phyloP scores from a whole-genome alignment of 2,329 filamentous ascomycete genomes.

The Torrubiellomyces zombiae region DNA sequence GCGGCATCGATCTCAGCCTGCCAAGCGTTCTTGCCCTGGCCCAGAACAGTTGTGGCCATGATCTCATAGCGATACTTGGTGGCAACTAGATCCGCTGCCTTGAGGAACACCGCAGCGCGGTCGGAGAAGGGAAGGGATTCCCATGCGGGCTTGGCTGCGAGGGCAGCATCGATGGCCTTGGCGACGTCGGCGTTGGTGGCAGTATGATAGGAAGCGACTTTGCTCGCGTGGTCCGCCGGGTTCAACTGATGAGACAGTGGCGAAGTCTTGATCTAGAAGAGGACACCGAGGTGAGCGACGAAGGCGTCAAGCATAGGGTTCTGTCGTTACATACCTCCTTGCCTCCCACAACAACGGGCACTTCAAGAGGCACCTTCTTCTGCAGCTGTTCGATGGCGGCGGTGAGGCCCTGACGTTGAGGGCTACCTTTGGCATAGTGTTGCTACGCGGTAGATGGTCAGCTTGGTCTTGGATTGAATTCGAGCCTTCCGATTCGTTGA shows the following conservation, averaged over 20 bases:
- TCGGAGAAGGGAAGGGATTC: constrained; percentile 77
- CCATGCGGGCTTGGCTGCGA: constrained; percentile 77
- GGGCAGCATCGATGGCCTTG: constrained; percentile 65
- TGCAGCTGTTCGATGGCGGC: constrained; percentile 56
- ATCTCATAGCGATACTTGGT: constrained; percentile 93
- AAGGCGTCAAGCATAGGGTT: not conserved
- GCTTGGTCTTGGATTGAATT: too few relatives aligned
- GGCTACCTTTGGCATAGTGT: constrained; percentile 72
- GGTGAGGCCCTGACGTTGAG: constrained; percentile 59
- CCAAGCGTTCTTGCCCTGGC: constrained; percentile 97
- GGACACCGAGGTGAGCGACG: not conserved
- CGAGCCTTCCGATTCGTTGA: too few relatives aligned
- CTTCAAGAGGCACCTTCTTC: constrained; percentile 52
- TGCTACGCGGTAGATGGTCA: constrained; percentile 38
- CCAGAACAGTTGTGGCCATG: constrained; percentile 90
- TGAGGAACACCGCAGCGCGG: constrained; percentile 83
- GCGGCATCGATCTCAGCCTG: constrained; percentile 97
- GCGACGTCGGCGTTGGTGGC: constrained; percentile 62
- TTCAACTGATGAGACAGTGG: constrained; percentile 57
- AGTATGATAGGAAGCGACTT: constrained; percentile 71
- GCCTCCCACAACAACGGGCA: constrained; percentile 72
- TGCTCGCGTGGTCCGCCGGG: constrained; percentile 61
- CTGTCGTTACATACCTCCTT: constrained; percentile 43
- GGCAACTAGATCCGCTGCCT: constrained; percentile 80
- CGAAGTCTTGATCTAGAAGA: constrained; percentile 45